Evolutionary conservation across 108 stramenopile species (phyloP).

Genomic region (Aurantiochytrium sp.): DNA sequence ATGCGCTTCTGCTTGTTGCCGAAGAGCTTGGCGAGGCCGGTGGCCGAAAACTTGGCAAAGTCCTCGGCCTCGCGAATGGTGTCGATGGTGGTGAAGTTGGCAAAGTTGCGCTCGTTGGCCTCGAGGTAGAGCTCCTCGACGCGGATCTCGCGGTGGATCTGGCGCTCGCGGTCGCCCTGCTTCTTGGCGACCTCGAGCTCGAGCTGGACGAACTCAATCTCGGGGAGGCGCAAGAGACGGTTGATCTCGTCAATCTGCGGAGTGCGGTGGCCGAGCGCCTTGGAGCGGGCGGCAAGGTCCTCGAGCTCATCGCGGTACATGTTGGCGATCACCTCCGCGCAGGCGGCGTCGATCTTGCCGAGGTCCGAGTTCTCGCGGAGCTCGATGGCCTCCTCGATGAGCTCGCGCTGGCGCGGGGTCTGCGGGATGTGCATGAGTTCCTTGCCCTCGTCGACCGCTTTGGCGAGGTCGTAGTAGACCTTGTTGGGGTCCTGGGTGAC

Average conservation of each 20-base stretch:
- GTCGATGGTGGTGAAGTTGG: constrained; percentile 30
- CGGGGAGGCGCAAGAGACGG: constrained; percentile 46
- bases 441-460: constrained; percentile 11
- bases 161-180: constrained; percentile 49
- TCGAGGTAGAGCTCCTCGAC: constrained; percentile 56
- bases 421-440: neutral
- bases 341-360: constrained; percentile 15
- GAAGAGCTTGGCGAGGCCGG: neutral
- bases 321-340: neutral
- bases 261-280: neutral
- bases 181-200: constrained; percentile 55
- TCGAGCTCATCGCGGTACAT: constrained; percentile 2
- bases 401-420: constrained; percentile 16
- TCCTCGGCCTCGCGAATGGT: constrained; percentile 36
- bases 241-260: constrained; percentile 6
- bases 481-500: constrained; percentile 32
- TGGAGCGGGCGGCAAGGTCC: neutral
- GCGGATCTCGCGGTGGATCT: constrained; percentile 59
- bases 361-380: constrained; percentile 26
- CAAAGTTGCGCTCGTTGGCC: constrained; percentile 40
- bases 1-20: constrained; percentile 18
- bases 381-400: constrained; percentile 13
- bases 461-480: constrained; percentile 24
- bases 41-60: neutral
- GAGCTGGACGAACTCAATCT: constrained; percentile 49